Base-by-base conservation (phyloP, 345 rosid species). In the Pseudoturritis turrita region DNA sequence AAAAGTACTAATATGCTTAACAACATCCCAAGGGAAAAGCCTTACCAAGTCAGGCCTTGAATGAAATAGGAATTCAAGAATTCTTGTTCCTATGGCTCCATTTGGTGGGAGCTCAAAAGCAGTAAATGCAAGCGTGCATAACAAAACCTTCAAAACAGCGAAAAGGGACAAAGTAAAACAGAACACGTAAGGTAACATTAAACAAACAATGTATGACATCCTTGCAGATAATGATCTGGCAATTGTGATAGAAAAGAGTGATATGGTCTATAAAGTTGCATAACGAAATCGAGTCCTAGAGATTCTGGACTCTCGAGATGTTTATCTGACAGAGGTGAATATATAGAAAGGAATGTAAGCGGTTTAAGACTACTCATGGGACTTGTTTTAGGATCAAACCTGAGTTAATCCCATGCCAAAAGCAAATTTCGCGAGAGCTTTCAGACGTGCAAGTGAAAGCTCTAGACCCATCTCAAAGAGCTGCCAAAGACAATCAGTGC, bases 91-190 rank as follows among this genome's bases (percentile, higher is more conserved):
- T 19, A 91, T 73, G 36, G 98, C 98, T 26, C 89, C 95, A 73
- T 94, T 94, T 69, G 98, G 98, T 50, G 98, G 98, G 80, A 94
- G 97, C 78, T 94, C 98, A 82, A 94, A 94, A 39, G 98, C 96
- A 3, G 98, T 83, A 82, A 94, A 94, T 55, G 92, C 98, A 72
- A 91, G 93, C 25, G 98, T 94, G 62, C 89, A 91, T 66, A 94
- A 70, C 71, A 94, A 62, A 75, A 94, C 98, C 97, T 94, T 86
- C 79, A 79, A 85, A 66, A 63, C 26, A 56, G 54, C 3, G 4
- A 57, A 46, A 51, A 25, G 2, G 19, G 14, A 21, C 33, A 18
- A 57, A 72, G 25, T 39, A 46, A 56, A 64, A 73, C 41, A 29
- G 26, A 25, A 65, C 35, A 43, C 25, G 21, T 39, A 45, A 70